Base-by-base conservation (phyloP, 129 eudicot species). In the Flaveria linearis region DNA sequence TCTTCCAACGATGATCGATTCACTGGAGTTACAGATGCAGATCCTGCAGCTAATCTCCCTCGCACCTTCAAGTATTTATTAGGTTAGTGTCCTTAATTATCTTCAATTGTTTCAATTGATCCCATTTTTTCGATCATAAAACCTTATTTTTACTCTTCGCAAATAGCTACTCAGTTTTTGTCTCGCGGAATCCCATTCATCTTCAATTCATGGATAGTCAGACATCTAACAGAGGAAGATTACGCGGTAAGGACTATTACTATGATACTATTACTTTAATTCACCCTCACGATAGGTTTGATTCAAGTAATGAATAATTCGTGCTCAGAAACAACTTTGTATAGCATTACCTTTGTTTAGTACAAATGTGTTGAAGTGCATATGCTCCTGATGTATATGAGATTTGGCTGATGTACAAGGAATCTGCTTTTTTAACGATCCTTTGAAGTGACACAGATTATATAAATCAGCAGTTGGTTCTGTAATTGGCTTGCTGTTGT, bases 141-240 rank as follows among this genome's bases (percentile, higher is more conserved):
- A 58, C 57, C 11, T 41, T 42, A 2, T 30, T 63, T 41, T 25
- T 14, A n/a, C 74, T 15, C 68, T 12, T 20, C 66, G 0, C 49
- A 26, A 82, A 39, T 76, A 95, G 99, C 99, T n/a, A 95, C 99
- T 4, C 97, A 95, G 88, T 91, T 95, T 72, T 67, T 95, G 79
- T 86, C 99, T 2, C 84, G 99, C 20, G 99, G 97, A 79, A 95
- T 95, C 50, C 97, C 97, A 0, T 95, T 95, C 85, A 76, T 95
- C 80, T 91, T 91, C 89, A 95, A 91, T 80, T 84, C 95, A 15
- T 95, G 99, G 97, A 91, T 91, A 10, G 89, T 95, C 51, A 84
- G 99, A 33, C 97, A 88, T 84, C 90, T 91, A 60, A 87, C 96
- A 13, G 83, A 85, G 33, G 80, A 84, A 80, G 99, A 87, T 43